Conservation (phyloP, 257 asterid genomes). For the Nicotiana tomentosiformis region DNA sequence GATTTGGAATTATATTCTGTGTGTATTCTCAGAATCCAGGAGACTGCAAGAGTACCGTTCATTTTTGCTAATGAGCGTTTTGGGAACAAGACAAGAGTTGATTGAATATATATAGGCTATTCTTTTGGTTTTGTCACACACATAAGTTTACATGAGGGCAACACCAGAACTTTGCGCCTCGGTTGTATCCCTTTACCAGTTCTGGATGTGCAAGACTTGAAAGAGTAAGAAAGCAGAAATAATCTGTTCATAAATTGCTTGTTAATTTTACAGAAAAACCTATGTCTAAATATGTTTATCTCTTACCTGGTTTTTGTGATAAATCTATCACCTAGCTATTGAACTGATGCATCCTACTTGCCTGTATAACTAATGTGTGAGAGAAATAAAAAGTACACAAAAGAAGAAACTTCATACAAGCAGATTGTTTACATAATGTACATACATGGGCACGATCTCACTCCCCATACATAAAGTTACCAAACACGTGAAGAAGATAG, state of each 20-base stretch:
- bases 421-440: conserved; percentile 15
- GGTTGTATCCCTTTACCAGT: too few relatives aligned
- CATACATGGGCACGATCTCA: conserved; percentile 2
- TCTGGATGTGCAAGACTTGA: background rate
- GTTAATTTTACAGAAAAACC: background rate
- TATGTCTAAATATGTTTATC: background rate
- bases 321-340: background rate
- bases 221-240: background rate
- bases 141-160: too few relatives aligned
- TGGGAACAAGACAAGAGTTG: background rate
- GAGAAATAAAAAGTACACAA: background rate
- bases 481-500: conserved; percentile 13
- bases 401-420: conserved; percentile 12
- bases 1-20: background rate
- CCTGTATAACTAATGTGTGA: conserved; percentile 4
- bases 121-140: too few relatives aligned
- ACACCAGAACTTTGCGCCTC: too few relatives aligned
- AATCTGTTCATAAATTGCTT: background rate
- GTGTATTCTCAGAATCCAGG: background rate
- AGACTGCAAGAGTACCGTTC: background rate
- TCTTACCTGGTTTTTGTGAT: background rate
- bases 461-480: conserved; percentile 14
- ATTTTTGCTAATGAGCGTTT: background rate
- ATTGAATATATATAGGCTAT: background rate
- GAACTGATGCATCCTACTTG: background rate